Evolutionary conservation across 1,284 basidiomycete genomes (phyloP), one percentile per base, ranked within the genome.

Genomic region (Lignosus rhinocerotis): DNA sequence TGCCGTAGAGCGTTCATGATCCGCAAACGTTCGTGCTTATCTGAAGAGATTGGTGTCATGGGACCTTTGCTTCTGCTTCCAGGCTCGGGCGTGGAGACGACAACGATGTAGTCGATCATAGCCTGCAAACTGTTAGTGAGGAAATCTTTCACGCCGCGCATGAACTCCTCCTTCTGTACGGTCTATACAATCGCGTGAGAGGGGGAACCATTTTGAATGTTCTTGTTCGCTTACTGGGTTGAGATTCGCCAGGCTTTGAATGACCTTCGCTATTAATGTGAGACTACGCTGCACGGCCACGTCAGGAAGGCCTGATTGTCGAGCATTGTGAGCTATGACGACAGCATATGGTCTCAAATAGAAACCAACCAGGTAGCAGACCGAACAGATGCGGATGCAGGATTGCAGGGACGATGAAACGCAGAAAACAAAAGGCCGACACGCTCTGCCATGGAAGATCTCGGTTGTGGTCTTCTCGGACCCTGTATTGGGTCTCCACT

Each of bases 401-500:
- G 55, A 93, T 88, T 25, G 87, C 88, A 43, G 90, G 91, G 17
- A 91, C 87, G 65, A 94, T 87, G 72, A 94, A 92, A 46, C 92
- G 83, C 38, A 94, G 78, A 71, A 94, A 94, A 68, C 88, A 85
- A 70, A 94, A 94, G 0, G 92, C 92, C 42, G 89, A 91, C 44
- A 94, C 89, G 67, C 88, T 87, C 70, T 93, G 91, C 81, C 83
- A 87, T 34, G 84, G 87, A 42, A 92, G 76, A 44, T 86, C 80
- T 50, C 75, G 76, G 65, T 80, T 82, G 49, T 75, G 73, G 25
- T 79, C 78, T 17, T 69, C 67, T 38, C 72, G 70, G 33, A 72
- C 69, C 51, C 76, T 75, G 69, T 88, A 88, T 34, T 82, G 80
- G 57, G 77, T 76, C 68, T 90, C 88, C 1, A 94, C 89, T 46